Percentiles rank a stretch among this genome's conserved stretches.
These are phyloP conservation scores for Plantago elongata DNA, from an alignment of 257 asterid species.

Conservation along the genomic window DNA sequence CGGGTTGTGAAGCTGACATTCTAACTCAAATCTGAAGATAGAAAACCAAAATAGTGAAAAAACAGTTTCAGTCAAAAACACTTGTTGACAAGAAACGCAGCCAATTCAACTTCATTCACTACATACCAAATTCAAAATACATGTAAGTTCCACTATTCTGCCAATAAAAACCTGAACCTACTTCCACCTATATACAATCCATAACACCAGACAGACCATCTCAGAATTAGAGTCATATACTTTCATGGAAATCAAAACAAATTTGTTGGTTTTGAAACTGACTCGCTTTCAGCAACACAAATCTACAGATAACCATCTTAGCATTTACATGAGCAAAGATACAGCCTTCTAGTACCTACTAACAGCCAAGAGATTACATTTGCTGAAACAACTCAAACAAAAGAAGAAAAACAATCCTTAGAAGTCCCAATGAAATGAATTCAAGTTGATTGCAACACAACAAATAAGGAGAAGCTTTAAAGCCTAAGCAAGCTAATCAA, in stretches of 20 bases:
- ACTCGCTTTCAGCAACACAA: background rate
- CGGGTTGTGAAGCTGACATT: slow-evolving; percentile 46
- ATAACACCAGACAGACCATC: slow-evolving; percentile 9
- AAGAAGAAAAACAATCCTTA: background rate
- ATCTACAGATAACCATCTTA: background rate
- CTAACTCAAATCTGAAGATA: slow-evolving; percentile 36
- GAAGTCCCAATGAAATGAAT: background rate
- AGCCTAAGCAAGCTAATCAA: too few relatives aligned
- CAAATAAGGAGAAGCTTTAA: too few relatives aligned
- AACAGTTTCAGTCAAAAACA: background rate
- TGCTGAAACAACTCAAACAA: background rate
- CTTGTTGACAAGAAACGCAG: background rate
- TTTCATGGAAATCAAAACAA: background rate
- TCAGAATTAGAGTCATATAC: background rate
- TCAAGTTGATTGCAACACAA: too few relatives aligned
- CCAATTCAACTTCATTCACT: background rate
- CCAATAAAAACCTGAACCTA: background rate
- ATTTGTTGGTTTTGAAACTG: background rate
- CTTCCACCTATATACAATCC: background rate
- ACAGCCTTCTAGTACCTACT: background rate
- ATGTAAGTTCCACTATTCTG: background rate
- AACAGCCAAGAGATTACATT: background rate
- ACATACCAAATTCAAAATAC: background rate
- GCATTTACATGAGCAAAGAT: background rate
- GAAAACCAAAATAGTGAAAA: background rate